A percentile compares a stretch with the other conserved stretches of the same genome.
Evolutionary conservation across 768 basidiomycete genomes (phyloP).

Genomic region (Paxillus ammoniavirescens): DNA sequence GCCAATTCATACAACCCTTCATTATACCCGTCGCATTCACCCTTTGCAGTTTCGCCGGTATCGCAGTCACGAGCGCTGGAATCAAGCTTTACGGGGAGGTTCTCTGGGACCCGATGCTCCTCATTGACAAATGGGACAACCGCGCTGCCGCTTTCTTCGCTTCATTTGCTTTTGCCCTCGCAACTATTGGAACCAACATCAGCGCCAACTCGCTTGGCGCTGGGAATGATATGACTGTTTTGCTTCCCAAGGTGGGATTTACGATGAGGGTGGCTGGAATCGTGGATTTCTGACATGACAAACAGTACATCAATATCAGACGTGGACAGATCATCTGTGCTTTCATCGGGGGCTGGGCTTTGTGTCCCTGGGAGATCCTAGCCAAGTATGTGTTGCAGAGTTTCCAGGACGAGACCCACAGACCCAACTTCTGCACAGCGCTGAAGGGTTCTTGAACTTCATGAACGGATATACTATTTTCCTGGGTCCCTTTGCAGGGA

Average conservation of each 20-base stretch:
- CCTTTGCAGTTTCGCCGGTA: constrained; percentile 72
- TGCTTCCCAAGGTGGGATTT: constrained; percentile 51
- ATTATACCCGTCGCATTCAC: constrained; percentile 83
- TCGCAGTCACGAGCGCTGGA: constrained; percentile 77
- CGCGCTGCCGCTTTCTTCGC: constrained; percentile 85
- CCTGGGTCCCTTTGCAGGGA: constrained; percentile 80
- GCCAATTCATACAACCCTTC: constrained; percentile 71
- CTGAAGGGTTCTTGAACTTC: constrained; percentile 71
- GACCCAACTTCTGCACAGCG: constrained; percentile 24
- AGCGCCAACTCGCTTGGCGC: constrained; percentile 76
- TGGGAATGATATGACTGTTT: constrained; percentile 81
- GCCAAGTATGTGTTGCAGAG: constrained; percentile 31
- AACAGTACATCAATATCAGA: constrained; percentile 30
- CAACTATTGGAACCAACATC: constrained; percentile 71
- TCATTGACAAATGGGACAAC: constrained; percentile 83
- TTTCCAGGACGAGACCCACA: neutral
- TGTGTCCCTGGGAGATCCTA: constrained; percentile 85
- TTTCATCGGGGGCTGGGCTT: constrained; percentile 64
- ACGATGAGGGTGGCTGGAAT: neutral
- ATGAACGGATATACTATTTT: constrained; percentile 87
- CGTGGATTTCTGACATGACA: constrained; percentile 1
- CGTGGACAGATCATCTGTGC: constrained; percentile 29
- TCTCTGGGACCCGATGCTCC: constrained; percentile 72
- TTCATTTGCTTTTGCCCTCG: constrained; percentile 67
- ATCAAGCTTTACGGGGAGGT: constrained; percentile 66